Evolutionary conservation across 1,284 basidiomycete genomes (phyloP), one percentile per base, ranked within the genome.

Genomic region (Chondrostereum purpureum): DNA sequence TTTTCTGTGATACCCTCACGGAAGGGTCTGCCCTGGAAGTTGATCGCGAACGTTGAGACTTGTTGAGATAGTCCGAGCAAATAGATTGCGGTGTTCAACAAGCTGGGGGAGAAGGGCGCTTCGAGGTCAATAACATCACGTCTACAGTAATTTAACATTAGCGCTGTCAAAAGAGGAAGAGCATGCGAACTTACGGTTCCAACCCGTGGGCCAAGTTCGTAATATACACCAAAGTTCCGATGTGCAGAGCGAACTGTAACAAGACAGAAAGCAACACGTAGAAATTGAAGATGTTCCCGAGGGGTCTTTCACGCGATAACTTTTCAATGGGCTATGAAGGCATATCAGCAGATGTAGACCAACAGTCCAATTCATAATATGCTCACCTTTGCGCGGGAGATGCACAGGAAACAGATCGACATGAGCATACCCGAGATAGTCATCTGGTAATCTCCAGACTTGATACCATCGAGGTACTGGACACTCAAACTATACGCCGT

Each of bases 1-100:
- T 97, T 97, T 66, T 97, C 93, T 2, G 88, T 76, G 58, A 97
- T 95, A 37, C 91, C 91, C 66, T 97, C 93, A 36, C 93, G 83
- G 84, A 96, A 97, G 0, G 94, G 93, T 33, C 93, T 86, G 5
- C 93, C 94, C 69, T 92, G 91, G 77, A 93, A 97, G 69, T 97
- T 97, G 70, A 96, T 92, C 2, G 92, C 85, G 58, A 97, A 96
- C 0, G 93, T 96, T 6, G 93, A 95, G 2, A 97, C 93, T 62
- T 96, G 92, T 62, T 97, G 93, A 4, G 89, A 93, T 24, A 96
- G 74, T 47, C 92, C 87, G 43, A 97, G 75, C 17, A 97, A 80
- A 67, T 94, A 97, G 59, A 97, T 94, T 41, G 92, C 89, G 3
- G 92, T 94, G 70, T 97, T 97, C 50, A 97, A 72, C 24, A 97